Evolutionary conservation across 139 green algal genomes (phyloP), one percentile per base, ranked within the genome.

Genomic region (Klebsormidium nitens): DNA sequence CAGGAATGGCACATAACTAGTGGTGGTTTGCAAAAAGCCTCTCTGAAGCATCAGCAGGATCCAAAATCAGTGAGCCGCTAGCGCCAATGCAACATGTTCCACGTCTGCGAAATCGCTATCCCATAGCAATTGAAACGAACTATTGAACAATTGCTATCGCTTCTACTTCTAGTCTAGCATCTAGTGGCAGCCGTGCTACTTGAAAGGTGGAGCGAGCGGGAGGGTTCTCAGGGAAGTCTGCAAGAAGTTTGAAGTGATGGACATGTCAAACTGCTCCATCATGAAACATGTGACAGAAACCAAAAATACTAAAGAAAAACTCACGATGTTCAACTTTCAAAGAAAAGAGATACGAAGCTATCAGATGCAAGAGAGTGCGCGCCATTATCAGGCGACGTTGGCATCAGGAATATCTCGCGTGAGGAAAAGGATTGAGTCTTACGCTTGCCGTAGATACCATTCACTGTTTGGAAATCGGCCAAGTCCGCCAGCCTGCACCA

Each of bases 391-490:
- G 2, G 28, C 28, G 11, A 72, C 44, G 14, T 17, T 28, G 17
- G 44, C 44, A 52, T 14, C 44, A 52, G 44, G 14, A 14, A 52
- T 28, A 17, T 14, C 14, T 52, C 14, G 14, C 44, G 17, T 52
- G 44, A 52, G 44, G 17, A 52, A 14, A 17, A 17, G 44, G 17
- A 52, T 14, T 52, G 14, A 66, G 5, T 28, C 71, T 72, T 49
- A 78, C 71, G 66, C 72, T 71, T 80, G 36, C 70, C 86, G 63
- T 95, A 95, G 23, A 95, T 84, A 8, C 60, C 87, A 68, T 98
- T 97, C 6, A 98, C 89, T n/a, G 82, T 86, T 11, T 69, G 80
- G 81, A 97, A 97, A 78, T 97, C 90, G 6, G 19, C 77, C 76
- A 99, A 96, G 79, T 96, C 88, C 17, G 82, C 82, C 8, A 91